Conservation (phyloP, 805 yeast species). For the Tetrapisispora phaffii region DNA sequence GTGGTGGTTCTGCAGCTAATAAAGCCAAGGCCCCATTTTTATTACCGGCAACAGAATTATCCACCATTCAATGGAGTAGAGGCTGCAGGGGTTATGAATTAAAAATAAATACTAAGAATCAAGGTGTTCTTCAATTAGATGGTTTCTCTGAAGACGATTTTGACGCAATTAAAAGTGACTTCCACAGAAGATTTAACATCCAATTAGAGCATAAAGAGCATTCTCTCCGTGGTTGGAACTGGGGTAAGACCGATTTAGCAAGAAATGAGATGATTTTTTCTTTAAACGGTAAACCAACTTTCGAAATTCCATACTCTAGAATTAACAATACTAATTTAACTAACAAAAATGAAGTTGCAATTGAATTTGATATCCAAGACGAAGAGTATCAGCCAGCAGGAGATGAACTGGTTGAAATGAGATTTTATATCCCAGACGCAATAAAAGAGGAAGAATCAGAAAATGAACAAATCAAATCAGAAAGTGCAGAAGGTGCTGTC, state of each 20-base stretch:
- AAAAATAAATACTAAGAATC: slow-evolving; percentile 78
- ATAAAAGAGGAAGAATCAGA: slow-evolving; percentile 39
- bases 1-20: slow-evolving; percentile 36
- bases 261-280: slow-evolving; percentile 83
- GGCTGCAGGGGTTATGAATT: slow-evolving; percentile 89
- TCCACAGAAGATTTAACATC: slow-evolving; percentile 65
- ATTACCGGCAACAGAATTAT: slow-evolving; percentile 76
- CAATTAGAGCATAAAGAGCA: slow-evolving; percentile 80
- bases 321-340: slow-evolving; percentile 81
- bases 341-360: slow-evolving; percentile 86
- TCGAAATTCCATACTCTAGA: slow-evolving; percentile 77
- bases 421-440: slow-evolving; percentile 88
- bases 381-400: slow-evolving; percentile 61
- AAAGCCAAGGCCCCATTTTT: slow-evolving; percentile 64
- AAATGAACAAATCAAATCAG: slow-evolving; percentile 24
- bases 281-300: slow-evolving; percentile 78
- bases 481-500: neutral
- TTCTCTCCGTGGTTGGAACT: slow-evolving; percentile 95
- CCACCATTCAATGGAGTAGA: slow-evolving; percentile 80
- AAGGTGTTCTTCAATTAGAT: slow-evolving; percentile 78
- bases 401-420: slow-evolving; percentile 90
- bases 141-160: slow-evolving; percentile 87
- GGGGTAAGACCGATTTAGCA: slow-evolving; percentile 93
- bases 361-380: slow-evolving; percentile 63
- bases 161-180: slow-evolving; percentile 67